Conservation (phyloP, 2,329 filamentous ascomycete species). For the Colletotrichum acutatum region DNA sequence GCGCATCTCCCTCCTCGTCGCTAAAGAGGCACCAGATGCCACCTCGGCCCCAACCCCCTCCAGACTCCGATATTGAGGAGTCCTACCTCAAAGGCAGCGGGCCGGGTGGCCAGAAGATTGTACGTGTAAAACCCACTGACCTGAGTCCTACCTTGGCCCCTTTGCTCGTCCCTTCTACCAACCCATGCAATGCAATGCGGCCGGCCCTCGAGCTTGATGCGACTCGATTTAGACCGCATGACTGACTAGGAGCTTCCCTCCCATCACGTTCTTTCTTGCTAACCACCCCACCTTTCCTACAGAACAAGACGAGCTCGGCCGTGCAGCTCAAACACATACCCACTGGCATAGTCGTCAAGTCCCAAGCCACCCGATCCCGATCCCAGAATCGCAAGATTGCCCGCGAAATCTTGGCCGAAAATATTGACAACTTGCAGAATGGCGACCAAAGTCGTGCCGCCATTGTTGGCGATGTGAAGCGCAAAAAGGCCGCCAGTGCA, state of each 20-base stretch:
- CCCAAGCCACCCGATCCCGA: slow-evolving; percentile 88
- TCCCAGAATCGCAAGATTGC: slow-evolving; percentile 90
- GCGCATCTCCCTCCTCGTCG: slow-evolving; percentile 41
- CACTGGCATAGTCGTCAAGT: slow-evolving; percentile 93
- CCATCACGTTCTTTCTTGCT: background rate
- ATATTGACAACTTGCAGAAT: slow-evolving; percentile 77
- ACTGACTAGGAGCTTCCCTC: slow-evolving; percentile 9
- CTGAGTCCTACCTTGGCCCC: background rate
- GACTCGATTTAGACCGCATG: slow-evolving; percentile 7
- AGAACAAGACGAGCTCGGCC: slow-evolving; percentile 97
- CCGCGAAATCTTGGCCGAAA: slow-evolving; percentile 78
- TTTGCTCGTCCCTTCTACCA: no score
- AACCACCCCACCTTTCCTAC: background rate
- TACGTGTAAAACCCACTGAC: slow-evolving; percentile 49
- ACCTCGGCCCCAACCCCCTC: slow-evolving; percentile 76
- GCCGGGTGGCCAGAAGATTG: slow-evolving; percentile 95
- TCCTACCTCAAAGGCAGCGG: slow-evolving; percentile 91
- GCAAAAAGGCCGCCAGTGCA: slow-evolving; percentile 78
- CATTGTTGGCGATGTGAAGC: slow-evolving; percentile 71
- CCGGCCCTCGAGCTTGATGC: slow-evolving; percentile 12
- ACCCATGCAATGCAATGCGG: background rate
- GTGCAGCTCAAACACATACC: slow-evolving; percentile 92
- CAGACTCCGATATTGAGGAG: slow-evolving; percentile 84
- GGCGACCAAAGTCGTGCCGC: slow-evolving; percentile 76
- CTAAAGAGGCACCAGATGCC: slow-evolving; percentile 71